These are phyloP conservation scores for Dryas alaskensis DNA, from an alignment of 306 rosid species.

Conservation along the genomic window DNA sequence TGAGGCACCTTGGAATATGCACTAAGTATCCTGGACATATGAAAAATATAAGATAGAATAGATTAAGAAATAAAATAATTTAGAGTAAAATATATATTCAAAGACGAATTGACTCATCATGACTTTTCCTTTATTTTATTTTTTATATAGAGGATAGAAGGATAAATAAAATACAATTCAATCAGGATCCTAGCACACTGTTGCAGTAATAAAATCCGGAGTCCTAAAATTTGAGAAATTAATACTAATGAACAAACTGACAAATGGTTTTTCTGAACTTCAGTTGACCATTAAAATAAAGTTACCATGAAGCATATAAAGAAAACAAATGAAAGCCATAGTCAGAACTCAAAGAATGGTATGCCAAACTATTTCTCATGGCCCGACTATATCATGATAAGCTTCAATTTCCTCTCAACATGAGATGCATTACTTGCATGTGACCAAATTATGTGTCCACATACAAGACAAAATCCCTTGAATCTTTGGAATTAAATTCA, in stretches of 20 bases:
- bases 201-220: not conserved
- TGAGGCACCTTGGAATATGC: conserved; percentile 72
- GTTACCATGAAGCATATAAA: not conserved
- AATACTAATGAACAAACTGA: not conserved
- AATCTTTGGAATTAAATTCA: not conserved
- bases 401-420: not conserved
- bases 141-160: not conserved
- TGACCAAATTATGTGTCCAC: not conserved
- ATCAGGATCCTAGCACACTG: not conserved
- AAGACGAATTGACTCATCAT: not conserved
- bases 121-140: not conserved
- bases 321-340: not conserved
- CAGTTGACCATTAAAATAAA: not conserved
- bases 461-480: not conserved
- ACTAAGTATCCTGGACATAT: conserved; percentile 54
- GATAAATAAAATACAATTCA: not conserved
- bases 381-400: not conserved
- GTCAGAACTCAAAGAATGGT: not conserved
- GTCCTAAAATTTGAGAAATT: not conserved
- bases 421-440: not conserved
- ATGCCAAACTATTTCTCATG: not conserved
- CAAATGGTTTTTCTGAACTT: no score
- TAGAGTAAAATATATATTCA: not conserved
- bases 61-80: not conserved
- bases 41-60: not conserved